Conservation (phyloP, 495 filamentous ascomycete genomes). For the Aspergillus panamensis region DNA sequence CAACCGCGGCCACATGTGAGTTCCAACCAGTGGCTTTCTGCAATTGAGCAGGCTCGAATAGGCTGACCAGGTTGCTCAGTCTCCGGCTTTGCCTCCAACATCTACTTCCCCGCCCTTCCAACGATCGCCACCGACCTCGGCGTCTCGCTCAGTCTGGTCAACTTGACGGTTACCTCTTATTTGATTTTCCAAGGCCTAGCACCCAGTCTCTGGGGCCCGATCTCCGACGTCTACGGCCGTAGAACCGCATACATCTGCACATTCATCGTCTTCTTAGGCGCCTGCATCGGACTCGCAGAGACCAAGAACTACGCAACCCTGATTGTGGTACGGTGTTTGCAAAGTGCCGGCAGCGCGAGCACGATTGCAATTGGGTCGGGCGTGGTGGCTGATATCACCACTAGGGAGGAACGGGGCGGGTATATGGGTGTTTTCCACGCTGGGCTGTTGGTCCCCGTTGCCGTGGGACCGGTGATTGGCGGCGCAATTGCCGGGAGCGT, state of each 20-base stretch:
- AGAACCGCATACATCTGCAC: slow-evolving; percentile 44
- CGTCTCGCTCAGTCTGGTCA: slow-evolving; percentile 43
- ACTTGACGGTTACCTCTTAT: slow-evolving; percentile 52
- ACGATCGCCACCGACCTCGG: slow-evolving; percentile 43
- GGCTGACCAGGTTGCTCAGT: slow-evolving; percentile 26
- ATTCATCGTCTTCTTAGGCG: slow-evolving; percentile 46
- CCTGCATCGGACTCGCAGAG: slow-evolving; percentile 47
- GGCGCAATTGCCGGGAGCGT: slow-evolving; percentile 48
- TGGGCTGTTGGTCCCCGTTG: slow-evolving; percentile 44
- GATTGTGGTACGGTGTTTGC: slow-evolving; percentile 46
- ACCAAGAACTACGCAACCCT: slow-evolving; percentile 46
- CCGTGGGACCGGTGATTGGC: slow-evolving; percentile 54
- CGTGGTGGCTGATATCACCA: slow-evolving; percentile 56
- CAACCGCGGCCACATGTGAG: slow-evolving; percentile 48
- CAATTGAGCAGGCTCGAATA: neutral
- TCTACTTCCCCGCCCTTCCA: slow-evolving; percentile 51
- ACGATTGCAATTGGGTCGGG: slow-evolving; percentile 55
- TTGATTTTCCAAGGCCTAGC: slow-evolving; percentile 51
- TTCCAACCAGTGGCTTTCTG: neutral
- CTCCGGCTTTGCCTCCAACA: slow-evolving; percentile 52
- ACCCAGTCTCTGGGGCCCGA: slow-evolving; percentile 49
- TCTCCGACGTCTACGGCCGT: slow-evolving; percentile 49
- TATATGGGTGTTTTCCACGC: slow-evolving; percentile 55
- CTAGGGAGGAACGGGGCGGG: slow-evolving; percentile 48
- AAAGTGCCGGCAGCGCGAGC: slow-evolving; percentile 49